phyloP scores from a whole-genome alignment of 345 rosid species.

The Eucalyptus shirleyi region DNA sequence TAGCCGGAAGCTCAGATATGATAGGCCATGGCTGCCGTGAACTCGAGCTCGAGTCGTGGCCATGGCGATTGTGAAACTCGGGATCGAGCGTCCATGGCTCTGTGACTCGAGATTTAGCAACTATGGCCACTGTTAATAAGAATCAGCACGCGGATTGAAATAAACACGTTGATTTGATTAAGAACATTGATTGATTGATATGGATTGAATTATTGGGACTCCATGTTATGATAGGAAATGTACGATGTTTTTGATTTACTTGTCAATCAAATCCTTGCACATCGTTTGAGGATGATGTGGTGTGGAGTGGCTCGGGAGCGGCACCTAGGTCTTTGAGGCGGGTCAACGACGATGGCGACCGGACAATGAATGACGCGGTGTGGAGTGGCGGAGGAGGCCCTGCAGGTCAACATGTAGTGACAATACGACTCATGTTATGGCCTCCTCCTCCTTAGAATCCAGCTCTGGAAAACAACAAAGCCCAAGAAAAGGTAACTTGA shows the following conservation, averaged over 20 bases:
- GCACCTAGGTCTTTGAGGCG: background rate
- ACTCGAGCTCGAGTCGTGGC: background rate
- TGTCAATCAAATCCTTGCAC: background rate
- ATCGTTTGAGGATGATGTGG: background rate
- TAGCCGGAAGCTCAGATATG: background rate
- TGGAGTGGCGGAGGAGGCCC: background rate
- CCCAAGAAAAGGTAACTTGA: no score
- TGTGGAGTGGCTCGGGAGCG: background rate
- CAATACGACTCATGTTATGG: no score
- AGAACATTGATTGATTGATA: background rate
- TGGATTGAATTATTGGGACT: background rate
- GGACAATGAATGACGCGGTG: background rate
- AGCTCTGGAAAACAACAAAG: no score
- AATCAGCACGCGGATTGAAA: background rate
- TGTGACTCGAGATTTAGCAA: background rate
- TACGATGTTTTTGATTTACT: background rate
- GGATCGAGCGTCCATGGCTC: background rate
- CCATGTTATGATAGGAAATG: background rate
- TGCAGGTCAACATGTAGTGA: background rate
- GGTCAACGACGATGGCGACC: background rate
- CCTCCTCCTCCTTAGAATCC: no score
- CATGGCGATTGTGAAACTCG: background rate
- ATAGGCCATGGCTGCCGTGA: background rate
- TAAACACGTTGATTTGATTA: background rate
- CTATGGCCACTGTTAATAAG: background rate